A percentile compares a stretch with the other conserved stretches of the same genome.
Conservation (phyloP, 2,329 filamentous ascomycete species). For the Stagonosporopsis cucurbitacearum region DNA sequence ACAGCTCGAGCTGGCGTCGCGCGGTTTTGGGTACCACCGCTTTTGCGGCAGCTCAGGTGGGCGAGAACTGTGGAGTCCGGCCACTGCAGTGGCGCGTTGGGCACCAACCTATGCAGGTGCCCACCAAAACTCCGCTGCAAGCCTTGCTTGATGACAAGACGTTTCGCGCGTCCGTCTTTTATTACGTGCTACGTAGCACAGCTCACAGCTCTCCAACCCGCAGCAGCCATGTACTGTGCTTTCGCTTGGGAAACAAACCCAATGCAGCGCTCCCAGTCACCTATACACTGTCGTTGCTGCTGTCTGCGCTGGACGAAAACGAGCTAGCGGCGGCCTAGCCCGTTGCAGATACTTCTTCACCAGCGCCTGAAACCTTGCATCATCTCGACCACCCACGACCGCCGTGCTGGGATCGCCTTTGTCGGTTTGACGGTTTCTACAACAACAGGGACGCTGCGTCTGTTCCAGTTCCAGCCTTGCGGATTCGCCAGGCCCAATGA, state of each 20-base stretch:
- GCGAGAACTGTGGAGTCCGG: conserved; percentile 34
- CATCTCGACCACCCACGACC: conserved; percentile 15
- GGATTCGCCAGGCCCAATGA: conserved; percentile 10
- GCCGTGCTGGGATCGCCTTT: conserved; percentile 13
- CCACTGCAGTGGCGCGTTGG: conserved; percentile 36
- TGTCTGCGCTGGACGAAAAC: background rate
- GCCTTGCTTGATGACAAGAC: conserved; percentile 16
- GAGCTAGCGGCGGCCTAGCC: conserved; percentile 18
- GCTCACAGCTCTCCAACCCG: background rate
- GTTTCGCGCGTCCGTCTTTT: conserved; percentile 6
- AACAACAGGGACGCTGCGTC: conserved; percentile 19
- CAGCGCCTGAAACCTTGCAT: conserved; percentile 18
- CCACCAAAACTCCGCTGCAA: conserved; percentile 22
- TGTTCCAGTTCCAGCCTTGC: conserved; percentile 13
- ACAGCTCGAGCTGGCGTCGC: conserved; percentile 31
- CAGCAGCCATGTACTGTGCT: background rate
- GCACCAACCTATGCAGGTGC: conserved; percentile 31
- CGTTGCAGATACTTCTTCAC: conserved; percentile 10
- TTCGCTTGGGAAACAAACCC: background rate
- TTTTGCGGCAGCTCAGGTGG: conserved; percentile 31
- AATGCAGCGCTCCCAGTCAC: background rate
- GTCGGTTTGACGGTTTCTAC: background rate
- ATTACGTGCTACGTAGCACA: conserved; percentile 1
- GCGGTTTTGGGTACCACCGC: conserved; percentile 37
- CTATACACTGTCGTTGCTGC: background rate